Conservation (phyloP, 2,329 filamentous ascomycete genomes). For the Byssochlamys sp. region DNA sequence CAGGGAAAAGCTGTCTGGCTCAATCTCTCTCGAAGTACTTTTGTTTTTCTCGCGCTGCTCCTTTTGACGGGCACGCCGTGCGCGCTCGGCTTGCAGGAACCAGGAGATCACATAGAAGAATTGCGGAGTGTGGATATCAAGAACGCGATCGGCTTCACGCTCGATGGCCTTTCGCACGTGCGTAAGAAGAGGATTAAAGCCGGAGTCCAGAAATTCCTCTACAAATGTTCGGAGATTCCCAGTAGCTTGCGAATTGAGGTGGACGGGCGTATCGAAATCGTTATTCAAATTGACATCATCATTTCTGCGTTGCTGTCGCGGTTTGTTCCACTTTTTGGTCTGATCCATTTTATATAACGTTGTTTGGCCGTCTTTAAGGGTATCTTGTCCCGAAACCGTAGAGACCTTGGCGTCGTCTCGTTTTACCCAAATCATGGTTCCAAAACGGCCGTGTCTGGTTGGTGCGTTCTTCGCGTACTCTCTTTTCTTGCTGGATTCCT, state of each 20-base stretch:
- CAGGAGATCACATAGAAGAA: constrained; percentile 88
- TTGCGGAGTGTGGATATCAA: constrained; percentile 67
- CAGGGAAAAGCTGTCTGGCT: constrained; percentile 69
- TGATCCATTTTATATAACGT: constrained; percentile 82
- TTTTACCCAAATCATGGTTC: constrained; percentile 95
- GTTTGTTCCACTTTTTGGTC: constrained; percentile 81
- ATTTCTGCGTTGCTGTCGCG: constrained; percentile 53
- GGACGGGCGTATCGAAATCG: constrained; percentile 65
- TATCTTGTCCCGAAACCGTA: constrained; percentile 79
- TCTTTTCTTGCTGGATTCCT: constrained; percentile 74
- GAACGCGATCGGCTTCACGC: constrained; percentile 71
- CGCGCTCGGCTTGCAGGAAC: constrained; percentile 81
- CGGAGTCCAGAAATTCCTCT: constrained; percentile 85
- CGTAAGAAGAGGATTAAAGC: constrained; percentile 83
- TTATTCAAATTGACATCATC: constrained; percentile 50
- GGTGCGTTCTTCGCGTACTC: constrained; percentile 68
- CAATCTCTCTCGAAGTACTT: constrained; percentile 44
- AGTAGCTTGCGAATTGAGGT: constrained; percentile 64
- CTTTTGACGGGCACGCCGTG: constrained; percentile 54
- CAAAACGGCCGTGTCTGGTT: constrained; percentile 84
- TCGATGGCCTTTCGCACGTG: constrained; percentile 84
- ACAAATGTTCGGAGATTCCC: constrained; percentile 71
- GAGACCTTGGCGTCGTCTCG: constrained; percentile 73
- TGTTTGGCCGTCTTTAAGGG: constrained; percentile 61
- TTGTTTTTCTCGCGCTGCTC: constrained; percentile 42